These are phyloP conservation scores for Sphaerulina musiva DNA, from an alignment of 2,329 filamentous ascomycete species.

Conservation along the genomic window DNA sequence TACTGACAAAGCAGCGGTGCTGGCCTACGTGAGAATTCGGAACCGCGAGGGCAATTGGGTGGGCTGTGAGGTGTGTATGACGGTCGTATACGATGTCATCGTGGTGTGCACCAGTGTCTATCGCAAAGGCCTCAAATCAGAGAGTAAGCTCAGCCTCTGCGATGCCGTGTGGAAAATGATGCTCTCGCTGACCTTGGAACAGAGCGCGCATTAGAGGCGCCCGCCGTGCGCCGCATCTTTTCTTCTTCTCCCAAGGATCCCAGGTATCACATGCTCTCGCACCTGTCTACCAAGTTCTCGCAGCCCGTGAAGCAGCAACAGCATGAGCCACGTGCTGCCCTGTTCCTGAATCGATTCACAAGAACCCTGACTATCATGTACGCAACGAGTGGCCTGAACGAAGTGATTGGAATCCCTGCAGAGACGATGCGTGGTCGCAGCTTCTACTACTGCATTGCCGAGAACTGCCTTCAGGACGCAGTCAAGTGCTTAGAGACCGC, in stretches of 20 bases:
- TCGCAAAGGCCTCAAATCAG: slow-evolving; percentile 58
- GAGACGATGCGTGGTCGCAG: slow-evolving; percentile 66
- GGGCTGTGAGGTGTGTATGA: slow-evolving; percentile 82
- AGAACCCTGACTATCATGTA: slow-evolving; percentile 80
- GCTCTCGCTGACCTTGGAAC: slow-evolving; percentile 14
- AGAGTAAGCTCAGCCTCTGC: slow-evolving; percentile 53
- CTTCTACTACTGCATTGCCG: slow-evolving; percentile 81
- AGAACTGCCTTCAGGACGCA: slow-evolving; percentile 68
- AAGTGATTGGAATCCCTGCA: slow-evolving; percentile 67
- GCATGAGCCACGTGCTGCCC: slow-evolving; percentile 72
- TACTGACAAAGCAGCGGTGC: slow-evolving; percentile 76
- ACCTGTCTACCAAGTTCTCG: slow-evolving; percentile 72
- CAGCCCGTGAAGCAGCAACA: slow-evolving; percentile 49
- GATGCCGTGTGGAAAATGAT: too few species aligned
- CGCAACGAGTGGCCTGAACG: slow-evolving; percentile 66
- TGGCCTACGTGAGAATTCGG: slow-evolving; percentile 70
- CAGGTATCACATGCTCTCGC: slow-evolving; percentile 82
- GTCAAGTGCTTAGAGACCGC: slow-evolving; percentile 74
- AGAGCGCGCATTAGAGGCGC: slow-evolving; percentile 73
- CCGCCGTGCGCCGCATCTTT: slow-evolving; percentile 71
- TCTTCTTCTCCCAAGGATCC: slow-evolving; percentile 75
- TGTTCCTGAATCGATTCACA: slow-evolving; percentile 82
- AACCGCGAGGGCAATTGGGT: slow-evolving; percentile 65
- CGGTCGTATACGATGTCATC: slow-evolving; percentile 78
- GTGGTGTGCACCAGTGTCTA: slow-evolving; percentile 81